These are phyloP conservation scores for Carpinus fangiana DNA, from an alignment of 306 rosid species.

Conservation along the genomic window DNA sequence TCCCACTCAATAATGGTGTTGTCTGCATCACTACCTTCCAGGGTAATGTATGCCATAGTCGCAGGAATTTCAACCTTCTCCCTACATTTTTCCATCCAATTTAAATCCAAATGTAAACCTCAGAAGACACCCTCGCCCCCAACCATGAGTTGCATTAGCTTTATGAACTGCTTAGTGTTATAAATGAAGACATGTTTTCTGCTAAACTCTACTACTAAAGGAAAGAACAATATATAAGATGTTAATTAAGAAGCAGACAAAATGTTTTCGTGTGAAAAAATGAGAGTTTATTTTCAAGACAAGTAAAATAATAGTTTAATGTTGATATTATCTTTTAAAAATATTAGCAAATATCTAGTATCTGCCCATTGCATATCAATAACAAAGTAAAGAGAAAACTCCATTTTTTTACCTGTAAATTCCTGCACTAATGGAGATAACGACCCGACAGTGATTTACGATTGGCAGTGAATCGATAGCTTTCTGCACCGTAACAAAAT, in stretches of 20 bases:
- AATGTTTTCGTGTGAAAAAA: background rate
- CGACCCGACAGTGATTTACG: conserved; percentile 26
- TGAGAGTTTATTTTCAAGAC: too few species aligned
- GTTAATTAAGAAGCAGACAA: background rate
- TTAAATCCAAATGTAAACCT: too few species aligned
- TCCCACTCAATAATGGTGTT: conserved; percentile 38
- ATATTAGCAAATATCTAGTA: background rate
- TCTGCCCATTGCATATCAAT: background rate
- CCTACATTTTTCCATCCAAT: conserved; percentile 14
- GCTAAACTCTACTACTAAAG: background rate
- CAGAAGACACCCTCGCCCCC: too few species aligned
- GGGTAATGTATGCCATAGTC: conserved; percentile 36
- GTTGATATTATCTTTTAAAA: too few species aligned
- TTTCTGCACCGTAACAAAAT: conserved; percentile 26
- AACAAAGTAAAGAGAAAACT: background rate
- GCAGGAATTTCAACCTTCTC: conserved; percentile 40
- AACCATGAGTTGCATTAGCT: background rate
- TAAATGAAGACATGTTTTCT: too few species aligned
- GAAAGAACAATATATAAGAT: background rate
- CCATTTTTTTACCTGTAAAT: conserved; percentile 29
- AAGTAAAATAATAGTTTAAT: too few species aligned
- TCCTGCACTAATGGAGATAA: conserved; percentile 27
- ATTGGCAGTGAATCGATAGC: conserved; percentile 33
- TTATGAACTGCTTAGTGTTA: background rate
- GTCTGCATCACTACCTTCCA: conserved; percentile 35